Conservation (phyloP, 1,139 yeast genomes). For the Sugiyamaella castrensis region DNA sequence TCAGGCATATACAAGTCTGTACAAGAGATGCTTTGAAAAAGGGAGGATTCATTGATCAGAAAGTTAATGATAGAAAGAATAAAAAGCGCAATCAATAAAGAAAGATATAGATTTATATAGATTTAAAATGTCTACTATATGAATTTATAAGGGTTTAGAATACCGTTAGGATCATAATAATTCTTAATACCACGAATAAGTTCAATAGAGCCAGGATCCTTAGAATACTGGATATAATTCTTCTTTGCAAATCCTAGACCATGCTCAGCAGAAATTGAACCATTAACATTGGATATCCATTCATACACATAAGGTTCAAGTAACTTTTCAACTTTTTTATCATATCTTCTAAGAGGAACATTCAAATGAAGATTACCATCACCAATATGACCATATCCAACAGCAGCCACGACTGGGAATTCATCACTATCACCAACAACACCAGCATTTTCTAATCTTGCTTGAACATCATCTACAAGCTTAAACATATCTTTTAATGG, state of each 20-base stretch:
- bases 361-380: conserved; percentile 94
- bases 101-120: background rate
- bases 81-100: conserved; percentile 1
- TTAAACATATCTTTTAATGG: conserved; percentile 79
- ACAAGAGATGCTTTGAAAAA: conserved; percentile 73
- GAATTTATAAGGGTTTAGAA: conserved; percentile 90
- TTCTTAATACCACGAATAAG: conserved; percentile 73
- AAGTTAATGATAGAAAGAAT: conserved; percentile 5
- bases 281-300: conserved; percentile 72
- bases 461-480: conserved; percentile 70
- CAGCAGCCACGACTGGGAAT: conserved; percentile 77
- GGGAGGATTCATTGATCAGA: conserved; percentile 44
- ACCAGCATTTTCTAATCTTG: conserved; percentile 52
- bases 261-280: conserved; percentile 95
- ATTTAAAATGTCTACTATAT: conserved; percentile 18
- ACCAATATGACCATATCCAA: conserved; percentile 96
- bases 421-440: conserved; percentile 64
- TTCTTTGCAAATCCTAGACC: conserved; percentile 97
- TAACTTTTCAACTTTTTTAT: conserved; percentile 67
- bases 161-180: conserved; percentile 86
- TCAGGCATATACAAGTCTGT: conserved; percentile 79
- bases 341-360: conserved; percentile 82
- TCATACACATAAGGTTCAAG: conserved; percentile 94
- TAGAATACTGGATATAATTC: conserved; percentile 79
- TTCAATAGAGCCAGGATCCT: conserved; percentile 62